Evolutionary conservation across 768 basidiomycete genomes (phyloP), one percentile per base, ranked within the genome.

Genomic region (Leucocoprinus leucothites): DNA sequence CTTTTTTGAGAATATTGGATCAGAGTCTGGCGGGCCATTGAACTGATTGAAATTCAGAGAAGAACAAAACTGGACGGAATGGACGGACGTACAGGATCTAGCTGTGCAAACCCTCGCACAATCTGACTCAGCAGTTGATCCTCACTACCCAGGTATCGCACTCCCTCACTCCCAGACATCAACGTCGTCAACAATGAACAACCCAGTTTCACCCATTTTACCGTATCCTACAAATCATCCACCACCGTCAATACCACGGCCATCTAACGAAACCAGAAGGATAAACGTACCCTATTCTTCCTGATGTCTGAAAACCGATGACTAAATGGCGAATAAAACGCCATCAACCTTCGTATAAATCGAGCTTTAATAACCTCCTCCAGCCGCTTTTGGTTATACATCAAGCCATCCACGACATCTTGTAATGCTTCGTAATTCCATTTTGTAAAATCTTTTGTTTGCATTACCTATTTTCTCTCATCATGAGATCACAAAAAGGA

Each of bases 301-400:
- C 81, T 80, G 63, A 98, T 77, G 61, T 92, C 88, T 2, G 91
- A 89, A 69, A 97, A 98, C 14, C 91, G 84, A 68, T 87, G 87
- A 54, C 76, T 87, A 66, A 91, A 89, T 1, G 97, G 97, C 65
- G 96, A 89, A 66, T 89, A 98, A 74, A 98, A 98, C 0, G 85
- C 80, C 78, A 96, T 86, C n/a, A 99, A 72, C 31, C 92, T 78
- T n/a, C 89, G 82, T 53, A 96, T 85, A 61, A 95, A 96, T 60
- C 91, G 85, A 13, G 87, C 92, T 65, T 87, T 89, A 65, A 96
- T 91, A 2, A 93, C 92, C 70, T 99, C 97, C 65, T 99, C 96
- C 67, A 98, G 79, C 35, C 97, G 78, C 65, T 91, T 91, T 1
- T 93, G 86, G 63, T 94, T 96, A 45, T 94, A 75, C 53, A 99